phyloP scores from a whole-genome alignment of 2,329 filamentous ascomycete genomes.

The Cytospora mali region DNA sequence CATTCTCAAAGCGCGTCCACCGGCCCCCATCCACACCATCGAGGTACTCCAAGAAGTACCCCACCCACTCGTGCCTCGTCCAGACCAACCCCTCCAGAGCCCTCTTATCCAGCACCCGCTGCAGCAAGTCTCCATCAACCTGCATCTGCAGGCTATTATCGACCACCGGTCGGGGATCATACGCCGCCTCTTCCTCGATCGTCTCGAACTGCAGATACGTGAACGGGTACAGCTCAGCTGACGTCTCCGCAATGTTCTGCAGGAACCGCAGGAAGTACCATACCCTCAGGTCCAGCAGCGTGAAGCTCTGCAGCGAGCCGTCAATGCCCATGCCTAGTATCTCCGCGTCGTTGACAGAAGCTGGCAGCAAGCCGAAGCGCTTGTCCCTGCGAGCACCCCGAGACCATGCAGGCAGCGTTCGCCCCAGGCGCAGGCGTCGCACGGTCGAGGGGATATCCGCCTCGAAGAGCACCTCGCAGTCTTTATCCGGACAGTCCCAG shows the following conservation, averaged over 20 bases:
- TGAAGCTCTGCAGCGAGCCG: constrained; percentile 71
- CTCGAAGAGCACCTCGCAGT: constrained; percentile 55
- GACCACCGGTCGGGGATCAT: constrained; percentile 43
- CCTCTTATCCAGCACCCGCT: constrained; percentile 52
- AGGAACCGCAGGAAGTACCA: constrained; percentile 74
- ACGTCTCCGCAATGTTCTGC: constrained; percentile 65
- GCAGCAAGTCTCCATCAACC: constrained; percentile 68
- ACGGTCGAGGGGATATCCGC: constrained; percentile 59
- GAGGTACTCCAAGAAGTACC: constrained; percentile 52
- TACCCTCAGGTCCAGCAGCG: constrained; percentile 61
- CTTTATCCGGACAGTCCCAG: constrained; percentile 42
- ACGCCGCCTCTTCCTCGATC: constrained; percentile 32
- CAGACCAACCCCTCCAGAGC: constrained; percentile 28
- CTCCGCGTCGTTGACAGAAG: constrained; percentile 49
- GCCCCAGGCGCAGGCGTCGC: constrained; percentile 56
- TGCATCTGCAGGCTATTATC: constrained; percentile 56
- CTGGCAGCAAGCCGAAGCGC: constrained; percentile 48
- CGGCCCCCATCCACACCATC: constrained; percentile 50
- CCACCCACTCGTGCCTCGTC: constrained; percentile 36
- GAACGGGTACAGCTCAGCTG: constrained; percentile 53
- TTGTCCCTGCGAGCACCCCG: constrained; percentile 34
- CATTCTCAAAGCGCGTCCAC: constrained; percentile 42
- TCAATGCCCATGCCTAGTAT: constrained; percentile 69
- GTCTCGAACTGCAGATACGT: constrained; percentile 35
- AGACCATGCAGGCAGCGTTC: constrained; percentile 57